phyloP scores from a whole-genome alignment of 2,329 filamentous ascomycete genomes.

The Pseudogymnoascus sp. region DNA sequence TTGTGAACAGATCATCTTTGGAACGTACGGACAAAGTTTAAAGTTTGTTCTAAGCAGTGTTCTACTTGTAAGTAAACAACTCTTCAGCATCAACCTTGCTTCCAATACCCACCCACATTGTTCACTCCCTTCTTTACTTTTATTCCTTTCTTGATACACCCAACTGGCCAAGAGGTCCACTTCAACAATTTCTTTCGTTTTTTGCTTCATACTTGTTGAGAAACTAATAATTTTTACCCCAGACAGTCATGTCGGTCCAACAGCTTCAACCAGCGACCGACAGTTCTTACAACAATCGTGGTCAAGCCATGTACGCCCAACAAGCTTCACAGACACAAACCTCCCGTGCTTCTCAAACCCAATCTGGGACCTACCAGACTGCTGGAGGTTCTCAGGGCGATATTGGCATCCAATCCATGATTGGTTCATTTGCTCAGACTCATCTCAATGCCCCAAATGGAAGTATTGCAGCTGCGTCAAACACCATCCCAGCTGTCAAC shows the following conservation, averaged over 20 bases:
- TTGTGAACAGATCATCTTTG: background rate
- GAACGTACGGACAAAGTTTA: background rate
- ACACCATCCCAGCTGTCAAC: constrained; percentile 19
- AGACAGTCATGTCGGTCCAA: constrained; percentile 32
- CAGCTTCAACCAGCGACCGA: constrained; percentile 24
- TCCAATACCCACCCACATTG: background rate
- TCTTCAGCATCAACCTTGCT: background rate
- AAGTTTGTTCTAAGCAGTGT: background rate
- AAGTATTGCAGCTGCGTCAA: constrained; percentile 28
- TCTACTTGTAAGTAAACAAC: constrained; percentile 5
- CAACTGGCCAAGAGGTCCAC: background rate
- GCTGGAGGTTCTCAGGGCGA: constrained; percentile 19
- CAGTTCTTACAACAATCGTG: constrained; percentile 21
- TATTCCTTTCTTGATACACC: background rate
- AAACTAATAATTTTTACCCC: constrained; percentile 4
- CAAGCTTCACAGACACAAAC: constrained; percentile 20
- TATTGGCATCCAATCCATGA: constrained; percentile 18
- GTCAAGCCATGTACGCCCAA: constrained; percentile 27
- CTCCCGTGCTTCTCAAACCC: constrained; percentile 25
- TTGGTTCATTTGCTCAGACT: constrained; percentile 26
- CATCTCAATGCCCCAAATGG: constrained; percentile 28
- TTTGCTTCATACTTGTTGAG: background rate
- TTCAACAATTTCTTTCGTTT: background rate
- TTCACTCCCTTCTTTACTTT: background rate
- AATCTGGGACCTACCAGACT: constrained; percentile 18